Percentiles rank a stretch among this genome's conserved stretches.
Conservation (phyloP, 2,329 filamentous ascomycete genomes). For the Fusarium anthophilum region DNA sequence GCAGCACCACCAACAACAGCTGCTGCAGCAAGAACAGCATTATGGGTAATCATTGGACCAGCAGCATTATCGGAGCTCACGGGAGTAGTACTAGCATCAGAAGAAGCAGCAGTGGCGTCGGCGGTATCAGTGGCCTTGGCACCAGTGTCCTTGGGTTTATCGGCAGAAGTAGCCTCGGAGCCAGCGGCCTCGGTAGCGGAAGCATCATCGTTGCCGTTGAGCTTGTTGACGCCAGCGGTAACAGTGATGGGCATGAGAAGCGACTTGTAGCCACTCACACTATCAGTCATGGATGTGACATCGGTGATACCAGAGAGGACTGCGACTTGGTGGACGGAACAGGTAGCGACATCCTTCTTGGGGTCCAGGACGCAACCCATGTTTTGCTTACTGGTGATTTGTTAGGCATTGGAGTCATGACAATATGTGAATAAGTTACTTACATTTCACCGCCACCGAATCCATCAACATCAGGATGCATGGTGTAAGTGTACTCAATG, state of each 20-base stretch:
- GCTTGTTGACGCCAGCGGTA: slow-evolving; percentile 51
- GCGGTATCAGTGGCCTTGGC: slow-evolving; percentile 19
- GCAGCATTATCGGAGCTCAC: slow-evolving; percentile 44
- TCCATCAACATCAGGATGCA: slow-evolving; percentile 5
- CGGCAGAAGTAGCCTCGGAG: slow-evolving; percentile 27
- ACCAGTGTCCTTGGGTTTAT: slow-evolving; percentile 24
- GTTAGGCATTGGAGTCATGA: background rate
- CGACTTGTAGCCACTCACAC: slow-evolving; percentile 26
- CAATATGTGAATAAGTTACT: background rate
- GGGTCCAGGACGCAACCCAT: slow-evolving; percentile 41
- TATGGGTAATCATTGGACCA: slow-evolving; percentile 46
- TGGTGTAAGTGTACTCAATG: slow-evolving; percentile 1
- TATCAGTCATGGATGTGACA: background rate
- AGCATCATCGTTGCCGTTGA: slow-evolving; percentile 31
- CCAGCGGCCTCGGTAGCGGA: slow-evolving; percentile 15
- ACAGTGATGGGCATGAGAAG: slow-evolving; percentile 47
- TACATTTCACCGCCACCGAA: slow-evolving; percentile 30
- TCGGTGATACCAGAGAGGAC: background rate
- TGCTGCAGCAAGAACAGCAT: slow-evolving; percentile 49
- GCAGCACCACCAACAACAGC: slow-evolving; percentile 48
- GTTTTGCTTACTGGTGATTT: slow-evolving; percentile 24
- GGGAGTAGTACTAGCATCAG: slow-evolving; percentile 27
- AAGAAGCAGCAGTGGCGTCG: slow-evolving; percentile 2
- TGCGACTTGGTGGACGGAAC: slow-evolving; percentile 23
- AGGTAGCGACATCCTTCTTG: slow-evolving; percentile 37